Conservation (phyloP, 805 yeast species). For the Crinitomyces ghanaensis region DNA sequence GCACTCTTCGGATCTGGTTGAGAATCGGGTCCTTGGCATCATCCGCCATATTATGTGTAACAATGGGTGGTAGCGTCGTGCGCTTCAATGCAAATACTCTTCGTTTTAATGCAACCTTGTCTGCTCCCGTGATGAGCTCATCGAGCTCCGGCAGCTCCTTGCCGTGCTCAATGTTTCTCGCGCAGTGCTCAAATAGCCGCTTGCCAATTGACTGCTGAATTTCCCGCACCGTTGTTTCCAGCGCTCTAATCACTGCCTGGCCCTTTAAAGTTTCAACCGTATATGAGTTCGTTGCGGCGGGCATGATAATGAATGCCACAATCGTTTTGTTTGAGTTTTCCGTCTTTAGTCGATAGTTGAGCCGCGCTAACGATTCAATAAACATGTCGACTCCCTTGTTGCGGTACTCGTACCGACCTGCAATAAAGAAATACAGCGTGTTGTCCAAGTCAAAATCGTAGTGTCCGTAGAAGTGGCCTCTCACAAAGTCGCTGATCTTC, state of each 20-base stretch:
- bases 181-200: conserved; percentile 82
- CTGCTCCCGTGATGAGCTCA: conserved; percentile 76
- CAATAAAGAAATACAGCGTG: conserved; percentile 88
- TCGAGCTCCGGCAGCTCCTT: conserved; percentile 68
- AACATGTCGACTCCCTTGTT: conserved; percentile 95
- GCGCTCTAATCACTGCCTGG: conserved; percentile 88
- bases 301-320: conserved; percentile 97
- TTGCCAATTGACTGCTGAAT: conserved; percentile 80
- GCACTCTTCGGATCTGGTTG: conserved; percentile 83
- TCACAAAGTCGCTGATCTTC: conserved; percentile 83
- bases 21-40: conserved; percentile 85
- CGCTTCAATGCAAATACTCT: conserved; percentile 89
- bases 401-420: conserved; percentile 94
- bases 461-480: conserved; percentile 96
- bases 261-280: conserved; percentile 93
- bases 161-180: conserved; percentile 42
- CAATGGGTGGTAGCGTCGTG: conserved; percentile 85
- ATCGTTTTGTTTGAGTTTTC: conserved; percentile 80
- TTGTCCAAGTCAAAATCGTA: conserved; percentile 90
- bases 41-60: conserved; percentile 93
- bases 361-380: conserved; percentile 83
- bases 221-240: conserved; percentile 79
- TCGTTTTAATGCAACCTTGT: conserved; percentile 78
- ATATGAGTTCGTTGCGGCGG: conserved; percentile 86
- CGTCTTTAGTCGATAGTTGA: conserved; percentile 77